Evolutionary conservation across 495 filamentous ascomycete species (phyloP), one percentile per base, ranked within the genome.

Genomic region (Amphirosellinia nigrospora): DNA sequence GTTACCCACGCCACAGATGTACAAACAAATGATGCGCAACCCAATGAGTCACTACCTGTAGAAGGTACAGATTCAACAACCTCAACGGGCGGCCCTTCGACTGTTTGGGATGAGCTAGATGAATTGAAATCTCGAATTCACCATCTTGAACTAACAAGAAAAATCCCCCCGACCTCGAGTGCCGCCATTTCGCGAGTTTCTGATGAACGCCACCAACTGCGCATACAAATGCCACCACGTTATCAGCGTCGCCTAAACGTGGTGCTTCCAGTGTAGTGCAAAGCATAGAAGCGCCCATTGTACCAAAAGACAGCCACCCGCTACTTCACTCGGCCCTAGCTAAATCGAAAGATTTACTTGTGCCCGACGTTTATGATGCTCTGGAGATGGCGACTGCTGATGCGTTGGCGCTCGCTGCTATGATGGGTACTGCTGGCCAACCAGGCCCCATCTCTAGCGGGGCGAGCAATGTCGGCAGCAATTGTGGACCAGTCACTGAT

Each of bases 21-120:
- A 11, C 79, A 77, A 59, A 78, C 72, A 45, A 71, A 78, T 3
- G 82, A 80, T 6, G 46, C 71, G 0, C 79, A 79, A n/a, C 23
- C 50, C 15, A 73, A 72, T 16, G 83, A 84, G 21, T 70, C 71
- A 2, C 73, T 71, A 38, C 77, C 80, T 62, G 77, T 83, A 10
- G 89, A 91, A 62, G 89, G 85, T 60, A 94, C 93, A 3, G 92
- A 93, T 69, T 97, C 94, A 0, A 94, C 92, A 0, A 83, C 90
- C 28, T 98, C 96, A 0, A 93, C 92, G 0, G 94, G 89, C 2
- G 93, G 94, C 10, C 91, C 94, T 26, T 97, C 96, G 2, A 96
- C 93, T 0, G 93, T 99, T 11, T 99, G 96, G 96, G 96, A 99
- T 78, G 96, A 99, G 79, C 81, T 99, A 23, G 96, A 99, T 72